These are phyloP conservation scores for Arabidopsis thaliana DNA, from an alignment of 345 rosid genomes.

Conservation along the genomic window DNA sequence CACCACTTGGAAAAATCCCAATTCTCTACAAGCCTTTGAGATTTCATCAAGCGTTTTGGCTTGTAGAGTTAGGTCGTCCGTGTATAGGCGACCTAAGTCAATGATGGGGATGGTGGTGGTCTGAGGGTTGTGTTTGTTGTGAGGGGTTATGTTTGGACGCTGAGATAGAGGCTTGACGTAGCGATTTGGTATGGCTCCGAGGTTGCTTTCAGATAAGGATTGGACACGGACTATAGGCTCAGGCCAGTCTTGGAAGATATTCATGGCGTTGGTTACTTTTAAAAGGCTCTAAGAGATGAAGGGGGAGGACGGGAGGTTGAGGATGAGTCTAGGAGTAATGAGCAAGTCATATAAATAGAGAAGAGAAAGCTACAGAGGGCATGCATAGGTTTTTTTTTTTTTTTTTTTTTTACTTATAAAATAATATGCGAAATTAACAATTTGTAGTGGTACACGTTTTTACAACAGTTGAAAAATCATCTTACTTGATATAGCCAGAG, in stretches of 20 bases:
- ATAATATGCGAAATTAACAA: background rate
- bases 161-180: conserved; percentile 72
- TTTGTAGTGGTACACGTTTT: background rate
- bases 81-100: conserved; percentile 54
- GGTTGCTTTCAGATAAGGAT: conserved; percentile 68
- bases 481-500: background rate
- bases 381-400: conserved; percentile 17
- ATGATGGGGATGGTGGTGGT: conserved; percentile 66
- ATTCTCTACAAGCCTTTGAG: conserved; percentile 63
- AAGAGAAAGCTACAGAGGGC: background rate
- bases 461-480: conserved; percentile 2
- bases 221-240: conserved; percentile 96
- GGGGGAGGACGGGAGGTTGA: conserved; percentile 30
- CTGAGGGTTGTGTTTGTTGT: conserved; percentile 20
- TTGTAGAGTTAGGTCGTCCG: conserved; percentile 35
- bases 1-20: conserved; percentile 90
- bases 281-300: background rate
- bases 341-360: conserved; percentile 27
- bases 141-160: conserved; percentile 53
- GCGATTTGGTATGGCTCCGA: conserved; percentile 60
- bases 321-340: conserved; percentile 18
- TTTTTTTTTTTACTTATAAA: background rate
- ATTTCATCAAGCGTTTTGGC: conserved; percentile 42
- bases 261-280: conserved; percentile 45
- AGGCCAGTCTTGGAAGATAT: conserved; percentile 73